Percentiles rank a stretch among this genome's conserved stretches.
phyloP scores from a whole-genome alignment of 176 grass and related monocot genomes.

The Carex myosuroides region DNA sequence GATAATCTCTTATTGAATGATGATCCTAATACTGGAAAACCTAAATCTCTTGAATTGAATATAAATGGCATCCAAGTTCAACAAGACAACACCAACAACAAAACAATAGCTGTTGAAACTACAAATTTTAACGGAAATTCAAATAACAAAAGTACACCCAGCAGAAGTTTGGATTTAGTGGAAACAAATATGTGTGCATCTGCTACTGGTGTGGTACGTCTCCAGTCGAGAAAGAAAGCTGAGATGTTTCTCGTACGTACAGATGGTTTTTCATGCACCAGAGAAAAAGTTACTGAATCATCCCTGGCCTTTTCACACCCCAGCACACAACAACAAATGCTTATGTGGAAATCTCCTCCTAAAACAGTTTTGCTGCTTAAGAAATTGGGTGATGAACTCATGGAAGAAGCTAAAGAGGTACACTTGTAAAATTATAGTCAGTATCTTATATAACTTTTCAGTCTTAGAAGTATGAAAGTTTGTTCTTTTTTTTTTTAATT shows the following conservation, averaged over 20 bases:
- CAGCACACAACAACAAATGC: constrained; percentile 97
- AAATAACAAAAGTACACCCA: constrained; percentile 19
- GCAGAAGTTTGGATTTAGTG: constrained; percentile 34
- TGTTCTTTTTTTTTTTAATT: neutral
- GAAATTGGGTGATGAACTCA: constrained; percentile 87
- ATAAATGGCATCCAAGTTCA: constrained; percentile 37
- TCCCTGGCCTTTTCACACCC: constrained; percentile 90
- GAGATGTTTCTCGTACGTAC: constrained; percentile 98
- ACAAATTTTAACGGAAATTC: constrained; percentile 26
- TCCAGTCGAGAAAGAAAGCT: constrained; percentile 94
- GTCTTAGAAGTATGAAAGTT: neutral
- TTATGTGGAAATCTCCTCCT: constrained; percentile 99
- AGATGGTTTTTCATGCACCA: constrained; percentile 90
- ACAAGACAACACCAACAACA: constrained; percentile 19
- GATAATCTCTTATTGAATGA: constrained; percentile 47
- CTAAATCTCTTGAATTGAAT: constrained; percentile 31
- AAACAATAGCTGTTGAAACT: constrained; percentile 28
- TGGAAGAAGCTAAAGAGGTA: constrained; percentile 99
- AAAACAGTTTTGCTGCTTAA: constrained; percentile 90
- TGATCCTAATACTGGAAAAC: constrained; percentile 42
- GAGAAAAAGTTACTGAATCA: constrained; percentile 98
- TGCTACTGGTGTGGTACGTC: constrained; percentile 72
- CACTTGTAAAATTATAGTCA: neutral
- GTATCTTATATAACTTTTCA: neutral
- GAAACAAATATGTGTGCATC: constrained; percentile 80